Evolutionary conservation across 345 rosid genomes (phyloP).

Genomic region (Pseudoturritis turrita): DNA sequence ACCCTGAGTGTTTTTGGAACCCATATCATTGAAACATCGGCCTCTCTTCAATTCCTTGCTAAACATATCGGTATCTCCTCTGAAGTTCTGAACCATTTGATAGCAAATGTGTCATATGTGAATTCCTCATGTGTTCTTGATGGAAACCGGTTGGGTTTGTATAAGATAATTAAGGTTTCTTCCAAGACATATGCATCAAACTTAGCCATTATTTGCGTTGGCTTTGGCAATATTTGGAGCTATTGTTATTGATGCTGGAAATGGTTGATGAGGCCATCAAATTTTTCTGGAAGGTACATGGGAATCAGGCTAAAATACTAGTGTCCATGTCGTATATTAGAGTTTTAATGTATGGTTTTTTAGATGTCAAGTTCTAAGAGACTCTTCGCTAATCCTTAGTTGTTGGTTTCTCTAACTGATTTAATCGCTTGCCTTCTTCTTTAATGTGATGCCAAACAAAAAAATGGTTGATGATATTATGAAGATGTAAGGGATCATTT

Average conservation of each 20-base stretch:
- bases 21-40: constrained; percentile 45
- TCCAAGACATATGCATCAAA: constrained; percentile 43
- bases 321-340: constrained; percentile 13
- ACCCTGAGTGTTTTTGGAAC: constrained; percentile 56
- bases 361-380: constrained; percentile 6
- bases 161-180: constrained; percentile 56
- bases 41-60: constrained; percentile 32
- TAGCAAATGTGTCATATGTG: constrained; percentile 43
- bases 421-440: too few relatives aligned
- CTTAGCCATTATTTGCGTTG: constrained; percentile 45
- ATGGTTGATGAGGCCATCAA: constrained; percentile 43
- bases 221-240: constrained; percentile 68
- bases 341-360: not conserved
- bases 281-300: constrained; percentile 51
- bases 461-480: not conserved
- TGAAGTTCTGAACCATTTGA: constrained; percentile 34
- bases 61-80: constrained; percentile 51
- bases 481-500: not conserved
- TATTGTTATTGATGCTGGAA: constrained; percentile 47
- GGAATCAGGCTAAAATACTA: constrained; percentile 27
- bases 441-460: not conserved
- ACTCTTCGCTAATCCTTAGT: too few relatives aligned
- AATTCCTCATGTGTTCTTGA: constrained; percentile 54
- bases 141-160: constrained; percentile 47
- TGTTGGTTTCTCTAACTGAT: too few relatives aligned